Conservation (phyloP, 768 basidiomycete species). For the Lactifluus echinatus region DNA sequence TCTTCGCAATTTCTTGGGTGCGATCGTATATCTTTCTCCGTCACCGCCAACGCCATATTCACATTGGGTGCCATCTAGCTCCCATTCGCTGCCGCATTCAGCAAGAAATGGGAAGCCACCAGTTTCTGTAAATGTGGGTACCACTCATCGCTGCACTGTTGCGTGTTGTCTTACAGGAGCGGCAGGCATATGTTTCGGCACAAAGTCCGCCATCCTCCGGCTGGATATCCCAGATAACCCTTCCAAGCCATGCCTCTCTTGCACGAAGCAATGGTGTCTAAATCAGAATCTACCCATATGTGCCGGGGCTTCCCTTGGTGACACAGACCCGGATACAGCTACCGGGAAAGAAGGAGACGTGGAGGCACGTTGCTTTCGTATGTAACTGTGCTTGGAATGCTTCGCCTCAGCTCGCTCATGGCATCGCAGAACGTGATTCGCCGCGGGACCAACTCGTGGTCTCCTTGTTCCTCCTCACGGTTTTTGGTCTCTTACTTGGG, state of each 20-base stretch:
- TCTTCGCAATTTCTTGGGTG: conserved; percentile 20
- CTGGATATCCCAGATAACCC: conserved; percentile 76
- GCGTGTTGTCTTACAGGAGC: not conserved
- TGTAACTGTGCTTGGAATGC: conserved; percentile 25
- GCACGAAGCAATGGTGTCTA: conserved; percentile 92
- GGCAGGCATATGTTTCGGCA: conserved; percentile 82
- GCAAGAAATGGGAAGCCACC: conserved; percentile 80
- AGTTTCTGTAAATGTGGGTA: conserved; percentile 81
- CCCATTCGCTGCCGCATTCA: conserved; percentile 35
- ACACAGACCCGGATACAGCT: conserved; percentile 85
- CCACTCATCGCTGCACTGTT: not conserved
- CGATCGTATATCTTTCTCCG: not conserved
- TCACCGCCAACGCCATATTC: not conserved
- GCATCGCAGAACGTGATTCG: conserved; percentile 73
- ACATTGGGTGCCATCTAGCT: conserved; percentile 24
- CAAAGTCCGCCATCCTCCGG: conserved; percentile 80
- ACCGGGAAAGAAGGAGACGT: conserved; percentile 95
- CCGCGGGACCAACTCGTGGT: conserved; percentile 93
- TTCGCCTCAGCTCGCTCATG: conserved; percentile 12
- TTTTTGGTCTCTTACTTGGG: conserved; percentile 76
- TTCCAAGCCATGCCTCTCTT: conserved; percentile 84
- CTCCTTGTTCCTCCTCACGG: conserved; percentile 79
- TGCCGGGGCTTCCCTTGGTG: conserved; percentile 70
- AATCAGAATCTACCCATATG: conserved; percentile 86
- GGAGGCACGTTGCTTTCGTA: conserved; percentile 93